Evolutionary conservation across 2,329 filamentous ascomycete genomes (phyloP), one percentile per base, ranked within the genome.

Genomic region (Cordyceps fumosorosea): DNA sequence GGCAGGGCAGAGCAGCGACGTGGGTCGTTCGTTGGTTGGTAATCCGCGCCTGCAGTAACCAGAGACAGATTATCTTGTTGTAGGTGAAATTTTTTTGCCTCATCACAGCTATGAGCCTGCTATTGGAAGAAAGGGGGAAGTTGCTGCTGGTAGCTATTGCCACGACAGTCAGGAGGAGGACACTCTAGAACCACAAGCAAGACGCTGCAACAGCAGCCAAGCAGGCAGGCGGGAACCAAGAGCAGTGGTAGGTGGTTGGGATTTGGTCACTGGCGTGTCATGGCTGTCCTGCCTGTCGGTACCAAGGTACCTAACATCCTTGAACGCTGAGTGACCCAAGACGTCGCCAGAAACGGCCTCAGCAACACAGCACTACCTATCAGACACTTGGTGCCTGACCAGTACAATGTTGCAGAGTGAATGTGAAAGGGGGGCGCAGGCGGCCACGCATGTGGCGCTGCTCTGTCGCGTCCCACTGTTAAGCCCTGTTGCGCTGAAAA

Each of bases 401-500:
- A 24, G 8, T 11, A 20, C 42, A 45, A 3, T 42, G 8, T 42
- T 20, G 16, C 29, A n/a, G 16, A n/a, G 18, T 16, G n/a, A 44
- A 18, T 44, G 24, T 26, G 20, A 26, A 16, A 59, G 42, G 40
- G 56, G 37, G 57, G 57, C 47, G 48, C 48, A 53, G 37, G 57
- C 56, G 44, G 50, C 57, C 16, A 12, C 34, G n/a, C 50, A 50
- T 50, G 57, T 54, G 59, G 51, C 59, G 24, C 51, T 50, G 50
- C 50, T 29, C 57, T 53, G 48, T 60, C 57, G 6, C n/a, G 50
- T 60, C 26, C 59, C 59, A 61, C 59, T 55, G 51, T 55, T 48
- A 50, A 61, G 59, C 59, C 59, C 59, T 61, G 59, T 42, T 55
- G 51, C 59, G 59, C 59, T 61, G 59, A 61, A 60, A 61, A 61